Evolutionary conservation across 345 rosid genomes (phyloP), one percentile per base, ranked within the genome.

Genomic region (Heritiera fomes): DNA sequence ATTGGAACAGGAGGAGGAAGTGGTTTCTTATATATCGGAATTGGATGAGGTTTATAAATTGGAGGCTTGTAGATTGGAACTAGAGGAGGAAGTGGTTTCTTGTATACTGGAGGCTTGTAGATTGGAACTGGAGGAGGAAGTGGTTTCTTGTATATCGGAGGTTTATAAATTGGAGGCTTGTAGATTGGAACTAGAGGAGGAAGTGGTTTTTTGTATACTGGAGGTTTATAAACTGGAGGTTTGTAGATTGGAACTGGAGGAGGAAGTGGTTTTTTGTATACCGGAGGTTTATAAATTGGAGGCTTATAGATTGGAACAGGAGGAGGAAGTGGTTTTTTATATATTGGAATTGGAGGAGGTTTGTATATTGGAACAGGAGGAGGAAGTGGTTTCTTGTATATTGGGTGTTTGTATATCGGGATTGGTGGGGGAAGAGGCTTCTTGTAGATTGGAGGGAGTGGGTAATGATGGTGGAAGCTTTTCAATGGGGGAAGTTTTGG

Each of bases 401-500:
- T 10, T n/a, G 74, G 62, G 1, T 11, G 62, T 14, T 50, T 28
- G 23, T 72, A 53, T 7, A 68, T n/a, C 20, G 73, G 18, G 28
- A 55, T n/a, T 5, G 75, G 63, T 13, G 77, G 81, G 0, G 83
- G 86, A 2, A 75, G 78, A 9, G 78, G 82, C 18, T 74, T 78
- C 18, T 30, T 58, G 46, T 63, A 58, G 69, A 74, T 9, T 13
- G 84, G 80, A 55, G 82, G 84, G 73, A 65, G 45, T 4, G 79
- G 84, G 46, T 73, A 72, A 0, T 76, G 81, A 34, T 75, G 80
- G 28, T 75, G 76, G 67, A 82, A 81, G 68, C 17, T 20, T 69
- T 81, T 84, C 69, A 40, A 20, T 6, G 81, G 86, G 0, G 91
- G 91, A 69, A 87, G 82, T 64, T 73, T 65, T 9, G 50, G 71